Base-by-base conservation (phyloP, 1,139 yeast species). In the Yamadazyma dendronema region DNA sequence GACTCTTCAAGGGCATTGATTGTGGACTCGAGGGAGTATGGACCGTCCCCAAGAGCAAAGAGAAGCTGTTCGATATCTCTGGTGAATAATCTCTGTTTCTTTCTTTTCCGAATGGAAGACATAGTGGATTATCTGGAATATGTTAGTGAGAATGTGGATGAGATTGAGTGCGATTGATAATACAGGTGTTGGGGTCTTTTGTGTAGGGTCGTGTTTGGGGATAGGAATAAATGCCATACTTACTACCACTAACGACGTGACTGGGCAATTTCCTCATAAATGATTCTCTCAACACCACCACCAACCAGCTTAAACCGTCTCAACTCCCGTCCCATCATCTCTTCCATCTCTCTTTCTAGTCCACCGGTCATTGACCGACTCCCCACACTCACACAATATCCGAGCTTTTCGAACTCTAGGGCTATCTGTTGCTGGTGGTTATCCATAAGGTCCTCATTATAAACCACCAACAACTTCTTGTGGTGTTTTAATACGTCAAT, bases 351-450 rank as follows among this genome's bases (percentile, higher is more conserved):
- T 6, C 6, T 26, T 26, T 26, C 10, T 7, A 26, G n/a, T 26
- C 29, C 29, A 12, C 29, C n/a, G 17, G 17, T 26, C 17, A 26
- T 29, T 4, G 31, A 21, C 2, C 25, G 23, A 14, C 42, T 35
- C 19, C 42, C 37, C 10, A 40, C 24, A 7, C 32, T 34, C 11
- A 37, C 31, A 28, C 47, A 41, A 28, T 44, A 39, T 16, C 37
- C 35, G 17, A 38, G 29, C 7, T 16, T 17, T 8, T 28, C 35
- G 16, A 48, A 40, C 31, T 46, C 43, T 5, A 61, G 48, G 0
- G 96, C 95, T 8, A 88, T 81, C 48, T 90, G 95, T 21, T 61
- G 52, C 58, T 92, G 97, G 57, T 92, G 98, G 56, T 88, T 86
- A 53, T 87, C 87, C 90, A 87, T 84, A 15, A 92, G 68, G 4